Conservation (phyloP, 139 green algal genomes). For the Chlorella sp. region DNA sequence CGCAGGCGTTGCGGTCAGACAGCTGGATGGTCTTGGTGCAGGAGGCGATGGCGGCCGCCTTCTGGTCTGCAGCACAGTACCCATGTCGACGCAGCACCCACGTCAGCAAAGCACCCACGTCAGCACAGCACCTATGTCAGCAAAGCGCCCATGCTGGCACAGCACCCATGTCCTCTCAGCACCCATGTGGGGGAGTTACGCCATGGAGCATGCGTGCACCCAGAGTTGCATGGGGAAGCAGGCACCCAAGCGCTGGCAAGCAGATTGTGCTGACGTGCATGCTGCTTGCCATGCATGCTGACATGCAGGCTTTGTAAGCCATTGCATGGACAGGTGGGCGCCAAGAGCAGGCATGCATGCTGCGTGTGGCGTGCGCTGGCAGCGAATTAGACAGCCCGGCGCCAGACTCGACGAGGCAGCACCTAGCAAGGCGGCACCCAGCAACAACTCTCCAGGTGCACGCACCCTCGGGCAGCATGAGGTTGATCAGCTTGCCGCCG, state of each 20-base stretch:
- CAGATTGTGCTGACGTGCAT: too few species aligned
- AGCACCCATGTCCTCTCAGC: background rate
- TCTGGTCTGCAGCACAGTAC: conserved; percentile 27
- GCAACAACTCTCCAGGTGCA: background rate
- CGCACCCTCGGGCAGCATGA: conserved; percentile 65
- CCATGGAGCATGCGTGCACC: too few species aligned
- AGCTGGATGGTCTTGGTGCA: conserved; percentile 85
- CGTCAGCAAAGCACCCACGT: background rate
- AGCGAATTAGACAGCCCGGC: too few species aligned
- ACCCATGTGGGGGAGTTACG: background rate
- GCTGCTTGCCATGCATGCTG: background rate
- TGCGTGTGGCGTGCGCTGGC: too few species aligned
- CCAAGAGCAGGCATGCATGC: too few species aligned
- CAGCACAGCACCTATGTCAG: background rate
- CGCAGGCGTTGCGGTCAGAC: conserved; percentile 90
- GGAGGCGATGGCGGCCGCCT: conserved; percentile 55
- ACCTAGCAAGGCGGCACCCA: too few species aligned
- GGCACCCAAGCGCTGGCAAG: too few species aligned
- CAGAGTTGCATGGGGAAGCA: too few species aligned
- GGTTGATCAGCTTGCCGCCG: conserved; percentile 79
- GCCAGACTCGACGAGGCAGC: too few species aligned
- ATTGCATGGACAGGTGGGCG: background rate
- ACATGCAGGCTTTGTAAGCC: background rate
- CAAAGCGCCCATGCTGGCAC: background rate
- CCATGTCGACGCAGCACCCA: background rate